Evolutionary conservation across 2,329 filamentous ascomycete genomes (phyloP), one percentile per base, ranked within the genome.

Genomic region (Trichoderma semiorbis): DNA sequence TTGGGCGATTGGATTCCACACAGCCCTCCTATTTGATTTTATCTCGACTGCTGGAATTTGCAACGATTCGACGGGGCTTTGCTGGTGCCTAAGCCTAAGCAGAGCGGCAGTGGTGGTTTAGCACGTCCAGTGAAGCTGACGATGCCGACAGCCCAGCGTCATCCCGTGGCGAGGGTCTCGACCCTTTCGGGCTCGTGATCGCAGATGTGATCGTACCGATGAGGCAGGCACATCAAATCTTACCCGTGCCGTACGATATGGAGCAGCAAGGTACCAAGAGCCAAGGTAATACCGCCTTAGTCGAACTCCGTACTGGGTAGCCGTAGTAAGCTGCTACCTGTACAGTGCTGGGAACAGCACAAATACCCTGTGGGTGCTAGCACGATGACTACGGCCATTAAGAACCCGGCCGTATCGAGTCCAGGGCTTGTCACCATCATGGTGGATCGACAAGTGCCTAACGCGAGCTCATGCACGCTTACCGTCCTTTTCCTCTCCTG

Each of bases 211-310:
- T 69, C 57, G 66, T n/a, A 53, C 66, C 57, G 57, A 69, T 69
- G 66, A 69, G 57, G 57, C 55, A 69, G 66, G 66, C 66, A 61
- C 66, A 69, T 68, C 66, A 61, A 57, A 68, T 69, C 66, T 61
- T 28, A 69, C 66, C 47, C 30, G 28, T 50, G 57, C 57, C 39
- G 66, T 34, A 50, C 66, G 28, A 62, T 43, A 68, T 68, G 55
- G 55, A 60, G 65, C 34, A 43, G 64, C 63, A 55, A 66, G 63
- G 63, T 55, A 34, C 28, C 57, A 32, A 32, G 43, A 47, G 43
- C n/a, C 18, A 47, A 32, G 55, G 43, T 60, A 50, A 10, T 36
- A 67, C 64, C 64, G 64, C 64, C 53, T 58, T 57, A 7, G 34
- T 36, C 14, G 57, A 21, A 60, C 28, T 12, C 30, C n/a, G 14